Base-by-base conservation (phyloP, 345 rosid genomes). In the Euphorbia peplus region DNA sequence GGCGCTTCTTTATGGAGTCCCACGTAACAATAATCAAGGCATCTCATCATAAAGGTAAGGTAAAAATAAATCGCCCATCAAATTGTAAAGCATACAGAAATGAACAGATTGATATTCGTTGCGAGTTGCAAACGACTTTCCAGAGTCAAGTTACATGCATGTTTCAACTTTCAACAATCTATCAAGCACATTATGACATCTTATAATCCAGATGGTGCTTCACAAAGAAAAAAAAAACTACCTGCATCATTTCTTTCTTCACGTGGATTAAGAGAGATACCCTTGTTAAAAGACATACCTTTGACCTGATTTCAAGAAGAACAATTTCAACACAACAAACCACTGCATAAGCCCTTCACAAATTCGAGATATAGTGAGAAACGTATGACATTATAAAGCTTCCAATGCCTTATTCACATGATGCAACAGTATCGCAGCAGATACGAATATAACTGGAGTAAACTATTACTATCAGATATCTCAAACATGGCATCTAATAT, bases 201-300 rank as follows among this genome's bases (percentile, higher is more conserved):
- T 52, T 25, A 3, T 30, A 62, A 62, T 62, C 21, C 19, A 67
- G 35, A 58, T 32, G 22, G 8, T 3, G 47, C 46, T 9, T 12
- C 4, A 0, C 42, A 63, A 32, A 48, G 53, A 15, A 63, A 5
- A 37, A 41, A 2, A 21, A 37, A 2, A 52, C 22, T 75, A 85
- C 96, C 97, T 68, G 98, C 97, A 73, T 84, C 87, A 63, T 87
- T 83, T 74, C 96, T 87, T 80, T 91, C 98, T 72, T 78, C 76
- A 15, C 81, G 66, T 24, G 90, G 72, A 29, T 74, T 85, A 50
- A 90, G 82, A 64, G 80, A 25, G 61, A 87, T 30, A 48, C 95
- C 97, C 66, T 89, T 89, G 85, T 89, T 87, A 59, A 85, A 84
- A 70, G 97, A 93, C 98, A 90, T 93, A 47, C 98, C 98, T 86